Evolutionary conservation across 2,329 filamentous ascomycete genomes (phyloP).

Genomic region (Fusarium nygamai): DNA sequence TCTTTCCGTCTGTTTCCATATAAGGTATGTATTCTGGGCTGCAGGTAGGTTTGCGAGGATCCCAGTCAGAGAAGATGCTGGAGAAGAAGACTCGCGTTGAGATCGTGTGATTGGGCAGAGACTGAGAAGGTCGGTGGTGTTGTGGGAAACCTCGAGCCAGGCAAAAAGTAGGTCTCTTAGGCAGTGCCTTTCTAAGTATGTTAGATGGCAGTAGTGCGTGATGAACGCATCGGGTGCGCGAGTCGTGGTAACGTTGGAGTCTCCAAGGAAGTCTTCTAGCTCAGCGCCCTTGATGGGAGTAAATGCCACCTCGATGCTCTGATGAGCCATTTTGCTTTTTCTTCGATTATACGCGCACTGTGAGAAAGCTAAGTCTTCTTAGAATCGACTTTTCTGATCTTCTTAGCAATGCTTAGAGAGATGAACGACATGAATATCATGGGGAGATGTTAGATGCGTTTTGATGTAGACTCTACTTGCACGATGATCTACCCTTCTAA

Average conservation of each 20-base stretch:
- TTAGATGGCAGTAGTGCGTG: not conserved
- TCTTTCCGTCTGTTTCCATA: not conserved
- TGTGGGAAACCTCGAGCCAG: not conserved
- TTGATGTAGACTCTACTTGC: not conserved
- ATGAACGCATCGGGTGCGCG: not conserved
- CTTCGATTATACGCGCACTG: not conserved
- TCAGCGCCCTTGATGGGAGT: not conserved
- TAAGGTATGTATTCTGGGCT: not conserved
- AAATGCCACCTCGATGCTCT: not conserved
- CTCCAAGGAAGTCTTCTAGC: not conserved
- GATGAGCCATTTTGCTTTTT: not conserved
- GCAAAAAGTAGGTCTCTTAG: not conserved
- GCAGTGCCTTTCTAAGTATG: not conserved
- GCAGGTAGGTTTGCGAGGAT: not conserved
- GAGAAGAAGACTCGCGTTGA: not conserved
- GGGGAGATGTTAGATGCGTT: not conserved
- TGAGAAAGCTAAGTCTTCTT: not conserved
- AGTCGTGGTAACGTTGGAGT: not conserved
- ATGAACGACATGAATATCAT: not conserved
- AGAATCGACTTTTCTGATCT: not conserved
- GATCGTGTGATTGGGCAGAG: not conserved
- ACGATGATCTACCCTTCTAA: not conserved
- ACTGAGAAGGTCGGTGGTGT: not conserved
- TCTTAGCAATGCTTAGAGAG: not conserved
- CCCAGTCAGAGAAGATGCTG: not conserved